Evolutionary conservation across 768 basidiomycete genomes (phyloP).

Genomic region (Lactifluus volemus): DNA sequence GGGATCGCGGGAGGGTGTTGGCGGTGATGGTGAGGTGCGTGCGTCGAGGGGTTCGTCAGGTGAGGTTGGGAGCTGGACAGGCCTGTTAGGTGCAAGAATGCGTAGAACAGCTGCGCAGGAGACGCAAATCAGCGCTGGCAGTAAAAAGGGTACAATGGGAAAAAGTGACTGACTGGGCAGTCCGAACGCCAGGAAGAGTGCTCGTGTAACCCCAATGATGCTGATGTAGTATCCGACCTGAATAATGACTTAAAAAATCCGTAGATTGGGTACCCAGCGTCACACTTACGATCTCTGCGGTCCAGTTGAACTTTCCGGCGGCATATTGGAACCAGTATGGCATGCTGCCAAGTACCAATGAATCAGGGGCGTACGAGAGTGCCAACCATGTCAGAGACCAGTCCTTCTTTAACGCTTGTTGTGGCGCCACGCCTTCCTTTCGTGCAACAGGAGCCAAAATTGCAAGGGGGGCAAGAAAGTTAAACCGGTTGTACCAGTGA

Average conservation of each 20-base stretch:
- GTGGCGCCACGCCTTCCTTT: conserved; percentile 27
- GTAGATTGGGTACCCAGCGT: neutral
- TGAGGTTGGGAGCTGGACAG: conserved; percentile 24
- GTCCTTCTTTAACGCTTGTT: conserved; percentile 39
- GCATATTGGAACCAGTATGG: conserved; percentile 22
- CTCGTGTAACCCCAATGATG: neutral
- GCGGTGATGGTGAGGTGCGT: neutral
- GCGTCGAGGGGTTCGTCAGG: conserved; percentile 22
- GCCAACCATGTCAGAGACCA: conserved; percentile 60
- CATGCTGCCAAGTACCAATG: neutral
- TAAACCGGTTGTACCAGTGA: conserved; percentile 34
- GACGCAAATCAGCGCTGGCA: neutral
- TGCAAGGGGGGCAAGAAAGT: conserved; percentile 64
- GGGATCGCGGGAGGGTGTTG: conserved; percentile 4
- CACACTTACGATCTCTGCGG: conserved; percentile 2
- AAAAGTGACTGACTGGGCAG: conserved; percentile 2
- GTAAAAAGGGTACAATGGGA: neutral
- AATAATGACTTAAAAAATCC: neutral
- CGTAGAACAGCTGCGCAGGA: conserved; percentile 43
- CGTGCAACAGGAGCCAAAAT: conserved; percentile 44
- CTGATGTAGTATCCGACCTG: conserved; percentile 15
- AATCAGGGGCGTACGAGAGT: conserved; percentile 38
- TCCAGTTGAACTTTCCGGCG: conserved; percentile 4
- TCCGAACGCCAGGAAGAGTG: conserved; percentile 5
- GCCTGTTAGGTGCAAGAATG: conserved; percentile 38